Conservation (phyloP, 352 stramenopile genomes). For the Globisporangium yorkense region DNA sequence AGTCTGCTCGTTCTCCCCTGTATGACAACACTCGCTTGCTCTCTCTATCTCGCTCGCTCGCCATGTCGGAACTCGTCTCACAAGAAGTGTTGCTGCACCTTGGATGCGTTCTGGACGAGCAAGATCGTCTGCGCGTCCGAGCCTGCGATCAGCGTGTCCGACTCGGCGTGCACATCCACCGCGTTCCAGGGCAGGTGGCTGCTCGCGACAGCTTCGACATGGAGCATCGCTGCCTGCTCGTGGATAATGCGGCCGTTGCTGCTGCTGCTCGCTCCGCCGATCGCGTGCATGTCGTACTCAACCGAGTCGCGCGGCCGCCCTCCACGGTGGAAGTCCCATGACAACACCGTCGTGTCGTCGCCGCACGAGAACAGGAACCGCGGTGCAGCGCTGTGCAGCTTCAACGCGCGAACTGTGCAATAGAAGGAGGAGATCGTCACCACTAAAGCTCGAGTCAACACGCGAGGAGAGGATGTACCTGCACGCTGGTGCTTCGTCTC, state of each 20-base stretch:
- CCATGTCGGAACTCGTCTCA: neutral
- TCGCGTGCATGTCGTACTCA: slow-evolving; percentile 45
- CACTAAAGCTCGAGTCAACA: neutral
- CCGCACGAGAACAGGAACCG: slow-evolving; percentile 60
- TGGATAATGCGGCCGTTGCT: slow-evolving; percentile 6
- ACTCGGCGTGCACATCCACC: slow-evolving; percentile 62
- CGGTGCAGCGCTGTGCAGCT: slow-evolving; percentile 55
- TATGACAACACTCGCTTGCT: neutral
- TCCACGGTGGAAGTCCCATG: slow-evolving; percentile 70
- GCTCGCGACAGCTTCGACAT: slow-evolving; percentile 30
- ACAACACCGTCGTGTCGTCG: slow-evolving; percentile 57
- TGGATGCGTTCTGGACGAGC: slow-evolving; percentile 57
- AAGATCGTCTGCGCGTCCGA: slow-evolving; percentile 74
- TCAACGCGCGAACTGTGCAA: slow-evolving; percentile 44
- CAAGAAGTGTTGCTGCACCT: slow-evolving; percentile 9
- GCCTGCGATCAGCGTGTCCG: slow-evolving; percentile 64
- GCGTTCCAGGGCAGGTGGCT: slow-evolving; percentile 59
- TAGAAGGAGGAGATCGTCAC: neutral
- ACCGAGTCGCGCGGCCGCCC: slow-evolving; percentile 36
- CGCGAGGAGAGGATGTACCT: slow-evolving; percentile 14
- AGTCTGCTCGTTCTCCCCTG: too few relatives aligned
- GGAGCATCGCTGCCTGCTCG: slow-evolving; percentile 15
- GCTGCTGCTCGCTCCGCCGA: neutral
- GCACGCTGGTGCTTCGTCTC: slow-evolving; percentile 60
- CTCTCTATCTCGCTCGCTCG: neutral